Percentiles rank a stretch among this genome's conserved stretches.
Evolutionary conservation across 257 asterid genomes (phyloP).

Genomic region (Solanum peruvianum): DNA sequence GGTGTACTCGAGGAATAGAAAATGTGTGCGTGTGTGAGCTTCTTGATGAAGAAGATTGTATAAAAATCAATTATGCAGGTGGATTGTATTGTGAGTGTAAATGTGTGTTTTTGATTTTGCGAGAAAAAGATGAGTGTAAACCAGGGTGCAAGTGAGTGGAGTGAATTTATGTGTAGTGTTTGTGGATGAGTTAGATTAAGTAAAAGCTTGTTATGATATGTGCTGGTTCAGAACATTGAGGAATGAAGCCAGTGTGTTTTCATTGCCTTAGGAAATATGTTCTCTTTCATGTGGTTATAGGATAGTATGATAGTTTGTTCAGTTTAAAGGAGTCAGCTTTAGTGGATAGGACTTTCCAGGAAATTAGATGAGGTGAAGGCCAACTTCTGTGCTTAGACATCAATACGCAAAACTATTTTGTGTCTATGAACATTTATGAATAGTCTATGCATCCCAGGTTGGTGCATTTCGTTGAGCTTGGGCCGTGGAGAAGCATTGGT

Average conservation of each 20-base stretch:
- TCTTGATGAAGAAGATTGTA: neutral
- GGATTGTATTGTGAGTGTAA: neutral
- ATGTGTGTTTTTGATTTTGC: neutral
- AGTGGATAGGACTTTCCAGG: neutral
- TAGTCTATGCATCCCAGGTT: neutral
- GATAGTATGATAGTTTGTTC: neutral
- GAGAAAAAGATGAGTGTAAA: neutral
- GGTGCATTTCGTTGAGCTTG: neutral
- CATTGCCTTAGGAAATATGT: neutral
- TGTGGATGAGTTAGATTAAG: neutral
- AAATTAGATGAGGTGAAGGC: neutral
- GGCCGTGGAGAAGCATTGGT: neutral
- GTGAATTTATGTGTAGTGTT: neutral
- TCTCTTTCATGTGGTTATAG: neutral
- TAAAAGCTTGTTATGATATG: too few species aligned
- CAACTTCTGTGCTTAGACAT: neutral
- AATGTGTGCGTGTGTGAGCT: neutral
- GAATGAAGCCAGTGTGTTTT: neutral
- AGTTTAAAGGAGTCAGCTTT: neutral
- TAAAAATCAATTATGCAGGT: neutral
- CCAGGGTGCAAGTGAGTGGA: neutral
- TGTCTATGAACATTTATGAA: neutral
- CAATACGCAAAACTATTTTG: neutral
- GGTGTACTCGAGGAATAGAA: neutral
- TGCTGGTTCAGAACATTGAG: neutral